A percentile compares a stretch with the other conserved stretches of the same genome.
Evolutionary conservation across 1,284 basidiomycete genomes (phyloP).

Genomic region (Malassezia psittaci): DNA sequence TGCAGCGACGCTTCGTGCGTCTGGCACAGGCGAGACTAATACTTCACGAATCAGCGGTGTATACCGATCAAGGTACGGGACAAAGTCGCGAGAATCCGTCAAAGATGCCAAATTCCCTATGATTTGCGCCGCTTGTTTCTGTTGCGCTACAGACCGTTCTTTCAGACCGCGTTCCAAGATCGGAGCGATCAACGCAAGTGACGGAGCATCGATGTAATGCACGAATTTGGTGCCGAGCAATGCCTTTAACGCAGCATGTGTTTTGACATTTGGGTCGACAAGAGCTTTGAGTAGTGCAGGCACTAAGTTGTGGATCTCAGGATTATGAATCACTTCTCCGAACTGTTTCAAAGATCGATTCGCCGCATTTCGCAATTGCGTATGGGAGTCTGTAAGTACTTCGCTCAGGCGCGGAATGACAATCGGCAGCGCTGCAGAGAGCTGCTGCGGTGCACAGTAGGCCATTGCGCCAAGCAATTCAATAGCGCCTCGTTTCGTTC

Average conservation of each 20-base stretch:
- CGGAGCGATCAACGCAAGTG: slow-evolving; percentile 87
- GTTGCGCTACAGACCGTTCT: slow-evolving; percentile 83
- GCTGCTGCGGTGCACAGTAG: slow-evolving; percentile 88
- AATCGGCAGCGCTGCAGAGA: slow-evolving; percentile 87
- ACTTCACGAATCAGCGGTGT: slow-evolving; percentile 86
- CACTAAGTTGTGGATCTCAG: slow-evolving; percentile 80
- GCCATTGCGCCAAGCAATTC: slow-evolving; percentile 98
- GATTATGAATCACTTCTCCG: slow-evolving; percentile 59
- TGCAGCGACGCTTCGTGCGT: slow-evolving; percentile 90
- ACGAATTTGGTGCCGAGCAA: slow-evolving; percentile 90
- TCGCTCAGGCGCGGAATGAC: slow-evolving; percentile 90
- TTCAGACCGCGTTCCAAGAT: slow-evolving; percentile 87
- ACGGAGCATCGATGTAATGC: slow-evolving; percentile 97
- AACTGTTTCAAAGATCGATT: slow-evolving; percentile 95
- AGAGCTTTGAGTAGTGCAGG: slow-evolving; percentile 88
- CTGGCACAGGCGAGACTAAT: slow-evolving; percentile 79
- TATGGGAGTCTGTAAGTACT: slow-evolving; percentile 91
- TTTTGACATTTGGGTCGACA: slow-evolving; percentile 83
- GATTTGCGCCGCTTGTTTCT: slow-evolving; percentile 91
- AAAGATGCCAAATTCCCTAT: slow-evolving; percentile 84
- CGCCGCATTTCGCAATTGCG: slow-evolving; percentile 84
- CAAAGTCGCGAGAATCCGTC: slow-evolving; percentile 90
- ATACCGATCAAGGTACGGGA: slow-evolving; percentile 81
- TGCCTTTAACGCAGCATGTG: slow-evolving; percentile 67
- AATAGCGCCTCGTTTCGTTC: slow-evolving; percentile 94